phyloP scores from a whole-genome alignment of 2,329 filamentous ascomycete species.

The Cladophialophora carrionii region DNA sequence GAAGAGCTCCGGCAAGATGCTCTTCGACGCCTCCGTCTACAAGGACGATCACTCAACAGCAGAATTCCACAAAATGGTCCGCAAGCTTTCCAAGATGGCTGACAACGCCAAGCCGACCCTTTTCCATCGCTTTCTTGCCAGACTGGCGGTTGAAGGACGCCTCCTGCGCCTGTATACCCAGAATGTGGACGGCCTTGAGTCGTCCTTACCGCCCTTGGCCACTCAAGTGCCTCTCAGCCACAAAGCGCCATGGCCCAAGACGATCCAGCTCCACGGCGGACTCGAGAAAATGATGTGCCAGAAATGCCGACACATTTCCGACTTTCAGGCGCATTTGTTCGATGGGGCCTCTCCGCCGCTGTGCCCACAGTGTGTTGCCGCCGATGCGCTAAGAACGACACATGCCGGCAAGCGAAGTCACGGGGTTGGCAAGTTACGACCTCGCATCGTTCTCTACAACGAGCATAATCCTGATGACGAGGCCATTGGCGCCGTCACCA shows the following conservation, averaged over 20 bases:
- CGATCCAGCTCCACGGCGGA: constrained; percentile 90
- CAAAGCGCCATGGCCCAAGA: constrained; percentile 90
- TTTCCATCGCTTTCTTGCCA: constrained; percentile 93
- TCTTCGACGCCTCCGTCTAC: constrained; percentile 98
- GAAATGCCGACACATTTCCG: constrained; percentile 77
- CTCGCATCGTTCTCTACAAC: constrained; percentile 95
- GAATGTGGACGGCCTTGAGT: constrained; percentile 96
- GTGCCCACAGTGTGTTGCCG: constrained; percentile 73
- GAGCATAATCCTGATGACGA: constrained; percentile 96
- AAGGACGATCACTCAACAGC: constrained; percentile 85
- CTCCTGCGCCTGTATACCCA: constrained; percentile 91
- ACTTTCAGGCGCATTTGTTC: constrained; percentile 79
- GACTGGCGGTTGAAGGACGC: constrained; percentile 82
- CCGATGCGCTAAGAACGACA: constrained; percentile 74
- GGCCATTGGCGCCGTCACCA: constrained; percentile 88
- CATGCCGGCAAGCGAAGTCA: constrained; percentile 86
- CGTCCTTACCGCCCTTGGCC: constrained; percentile 73
- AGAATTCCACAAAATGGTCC: constrained; percentile 95
- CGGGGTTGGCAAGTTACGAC: constrained; percentile 84
- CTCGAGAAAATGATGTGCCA: constrained; percentile 96
- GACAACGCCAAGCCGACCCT: constrained; percentile 76
- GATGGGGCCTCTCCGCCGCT: constrained; percentile 80
- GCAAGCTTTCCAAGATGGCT: constrained; percentile 78
- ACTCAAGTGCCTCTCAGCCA: constrained; percentile 79
- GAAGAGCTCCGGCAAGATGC: constrained; percentile 88